phyloP scores from a whole-genome alignment of 2,329 filamentous ascomycete genomes.

The Diaporthe ampelina region DNA sequence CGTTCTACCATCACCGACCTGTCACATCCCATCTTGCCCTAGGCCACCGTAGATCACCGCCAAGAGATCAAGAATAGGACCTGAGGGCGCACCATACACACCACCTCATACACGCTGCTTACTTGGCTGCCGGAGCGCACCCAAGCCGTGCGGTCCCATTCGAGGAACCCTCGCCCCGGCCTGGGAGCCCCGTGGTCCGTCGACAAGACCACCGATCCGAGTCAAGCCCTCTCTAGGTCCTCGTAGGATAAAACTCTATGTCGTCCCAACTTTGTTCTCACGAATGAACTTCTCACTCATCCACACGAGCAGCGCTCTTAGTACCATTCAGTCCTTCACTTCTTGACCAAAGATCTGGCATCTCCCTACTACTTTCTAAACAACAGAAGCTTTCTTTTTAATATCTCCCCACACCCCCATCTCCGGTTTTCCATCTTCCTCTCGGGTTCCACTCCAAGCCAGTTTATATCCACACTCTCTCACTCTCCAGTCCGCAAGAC shows the following conservation, averaged over 20 bases:
- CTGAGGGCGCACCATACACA: slow-evolving; percentile 16
- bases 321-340: slow-evolving; percentile 29
- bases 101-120: slow-evolving; percentile 32
- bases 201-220: slow-evolving; percentile 18
- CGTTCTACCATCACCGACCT: slow-evolving; percentile 2
- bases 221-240: slow-evolving; percentile 1
- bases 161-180: not conserved
- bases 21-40: slow-evolving; percentile 32
- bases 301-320: slow-evolving; percentile 35
- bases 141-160: slow-evolving; percentile 37
- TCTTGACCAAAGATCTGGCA: slow-evolving; percentile 38
- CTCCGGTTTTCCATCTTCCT: not conserved
- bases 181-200: not conserved
- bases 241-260: slow-evolving; percentile 33
- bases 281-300: slow-evolving; percentile 8
- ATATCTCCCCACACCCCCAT: slow-evolving; percentile 9
- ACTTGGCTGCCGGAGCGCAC: slow-evolving; percentile 39
- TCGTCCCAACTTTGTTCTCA: slow-evolving; percentile 31
- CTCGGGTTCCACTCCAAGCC: not conserved
- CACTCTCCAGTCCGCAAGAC: not conserved
- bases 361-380: slow-evolving; percentile 12
- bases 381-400: slow-evolving; percentile 5
- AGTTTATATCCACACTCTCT: slow-evolving; percentile 25
- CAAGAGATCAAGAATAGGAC: slow-evolving; percentile 38
- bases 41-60: slow-evolving; percentile 32